Evolutionary conservation across 306 rosid genomes (phyloP).

Genomic region (Trifolium repens): DNA sequence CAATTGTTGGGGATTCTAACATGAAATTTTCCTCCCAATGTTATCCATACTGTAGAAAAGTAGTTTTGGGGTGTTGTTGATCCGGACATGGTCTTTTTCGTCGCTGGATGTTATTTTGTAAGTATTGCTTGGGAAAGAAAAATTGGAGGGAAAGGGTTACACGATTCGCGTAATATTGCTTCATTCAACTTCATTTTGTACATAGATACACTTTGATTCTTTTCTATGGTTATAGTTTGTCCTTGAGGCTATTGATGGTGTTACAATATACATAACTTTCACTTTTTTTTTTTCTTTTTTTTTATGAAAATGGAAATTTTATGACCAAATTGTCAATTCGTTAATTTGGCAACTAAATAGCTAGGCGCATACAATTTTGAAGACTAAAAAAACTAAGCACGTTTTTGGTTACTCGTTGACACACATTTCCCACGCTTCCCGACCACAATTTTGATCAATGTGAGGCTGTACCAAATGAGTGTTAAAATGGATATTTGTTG

Average conservation of each 20-base stretch:
- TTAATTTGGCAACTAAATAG: too few species aligned
- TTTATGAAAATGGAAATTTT: too few species aligned
- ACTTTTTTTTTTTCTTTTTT: too few species aligned
- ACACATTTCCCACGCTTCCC: too few species aligned
- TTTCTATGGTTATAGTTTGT: neutral
- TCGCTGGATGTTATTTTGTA: neutral
- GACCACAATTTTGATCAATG: too few species aligned
- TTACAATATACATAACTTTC: too few species aligned
- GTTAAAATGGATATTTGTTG: too few species aligned
- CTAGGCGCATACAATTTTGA: too few species aligned
- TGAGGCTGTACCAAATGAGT: too few species aligned
- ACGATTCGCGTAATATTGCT: neutral
- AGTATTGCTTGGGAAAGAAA: conserved; percentile 3
- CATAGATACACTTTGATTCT: neutral
- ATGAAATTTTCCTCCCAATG: conserved; percentile 5
- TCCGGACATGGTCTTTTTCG: neutral
- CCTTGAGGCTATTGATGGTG: neutral
- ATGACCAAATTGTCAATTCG: too few species aligned
- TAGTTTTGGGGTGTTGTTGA: conserved; percentile 15
- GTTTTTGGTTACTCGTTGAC: too few species aligned
- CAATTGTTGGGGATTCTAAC: conserved; percentile 11
- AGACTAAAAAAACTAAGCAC: too few species aligned
- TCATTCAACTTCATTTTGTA: conserved; percentile 5
- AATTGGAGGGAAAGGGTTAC: neutral
- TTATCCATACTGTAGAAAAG: conserved; percentile 4